Evolutionary conservation across 805 yeast genomes (phyloP).

Genomic region (Teunomyces funiuensis): DNA sequence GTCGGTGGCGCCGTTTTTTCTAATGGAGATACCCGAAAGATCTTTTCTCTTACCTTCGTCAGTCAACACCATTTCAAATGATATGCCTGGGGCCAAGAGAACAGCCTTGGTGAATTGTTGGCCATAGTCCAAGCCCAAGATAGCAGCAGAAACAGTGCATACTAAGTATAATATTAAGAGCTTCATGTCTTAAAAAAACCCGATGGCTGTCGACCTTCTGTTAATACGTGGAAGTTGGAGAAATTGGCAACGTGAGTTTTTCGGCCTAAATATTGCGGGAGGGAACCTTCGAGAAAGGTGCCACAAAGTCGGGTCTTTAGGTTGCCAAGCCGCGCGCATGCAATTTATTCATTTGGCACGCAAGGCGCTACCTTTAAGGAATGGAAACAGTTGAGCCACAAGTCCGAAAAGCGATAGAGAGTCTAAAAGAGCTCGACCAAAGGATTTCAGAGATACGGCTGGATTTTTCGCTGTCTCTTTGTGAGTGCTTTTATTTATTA

Average conservation of each 20-base stretch:
- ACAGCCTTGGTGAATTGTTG: conserved; percentile 84
- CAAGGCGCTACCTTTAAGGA: too few species aligned
- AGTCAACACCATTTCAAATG: conserved; percentile 84
- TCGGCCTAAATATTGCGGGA: conserved; percentile 1
- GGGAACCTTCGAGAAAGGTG: conserved; percentile 3
- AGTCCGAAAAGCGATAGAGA: neutral
- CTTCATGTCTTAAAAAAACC: conserved; percentile 3
- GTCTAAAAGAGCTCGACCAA: neutral
- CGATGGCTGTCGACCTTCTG: neutral
- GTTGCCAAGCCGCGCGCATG: neutral
- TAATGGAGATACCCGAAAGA: conserved; percentile 70
- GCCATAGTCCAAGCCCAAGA: conserved; percentile 88
- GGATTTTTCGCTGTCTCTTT: neutral
- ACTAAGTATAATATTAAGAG: conserved; percentile 2
- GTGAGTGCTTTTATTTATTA: neutral
- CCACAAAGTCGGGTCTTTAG: too few species aligned
- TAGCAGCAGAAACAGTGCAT: conserved; percentile 46
- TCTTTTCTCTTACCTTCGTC: conserved; percentile 93
- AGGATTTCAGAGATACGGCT: neutral
- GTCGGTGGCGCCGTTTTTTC: conserved; percentile 28
- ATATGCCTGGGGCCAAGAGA: conserved; percentile 85
- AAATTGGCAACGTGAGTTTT: neutral
- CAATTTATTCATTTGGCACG: neutral
- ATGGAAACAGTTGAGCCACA: conserved; percentile 1
- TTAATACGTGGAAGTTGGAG: conserved; percentile 3